Evolutionary conservation across 2,329 filamentous ascomycete genomes (phyloP).

Genomic region (Penicillium sp.): DNA sequence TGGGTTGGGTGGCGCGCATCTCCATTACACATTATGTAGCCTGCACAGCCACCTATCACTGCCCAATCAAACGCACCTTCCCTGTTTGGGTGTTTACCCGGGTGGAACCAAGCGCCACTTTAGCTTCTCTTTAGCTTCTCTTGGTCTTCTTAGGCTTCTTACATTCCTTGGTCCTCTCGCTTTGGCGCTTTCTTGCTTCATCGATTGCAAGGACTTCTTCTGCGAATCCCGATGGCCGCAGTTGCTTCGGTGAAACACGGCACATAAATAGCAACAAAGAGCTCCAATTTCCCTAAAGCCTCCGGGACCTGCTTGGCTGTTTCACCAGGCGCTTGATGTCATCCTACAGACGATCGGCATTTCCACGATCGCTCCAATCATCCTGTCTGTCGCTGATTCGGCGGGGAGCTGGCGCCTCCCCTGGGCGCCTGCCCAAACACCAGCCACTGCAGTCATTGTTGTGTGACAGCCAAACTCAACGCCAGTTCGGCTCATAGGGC

Average conservation of each 20-base stretch:
- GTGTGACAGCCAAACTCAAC: constrained; percentile 12
- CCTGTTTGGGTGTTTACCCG: constrained; percentile 9
- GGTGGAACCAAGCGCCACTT: too few species aligned
- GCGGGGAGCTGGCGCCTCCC: constrained; percentile 13
- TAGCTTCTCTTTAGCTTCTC: too few species aligned
- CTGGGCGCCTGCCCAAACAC: constrained; percentile 16
- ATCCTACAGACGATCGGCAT: constrained; percentile 28
- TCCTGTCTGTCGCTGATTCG: constrained; percentile 16
- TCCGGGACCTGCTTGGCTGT: constrained; percentile 21
- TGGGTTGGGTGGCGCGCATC: not conserved
- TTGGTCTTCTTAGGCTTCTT: not conserved
- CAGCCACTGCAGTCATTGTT: constrained; percentile 35
- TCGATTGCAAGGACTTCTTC: not conserved
- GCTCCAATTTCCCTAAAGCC: constrained; percentile 16
- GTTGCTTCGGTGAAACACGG: too few species aligned
- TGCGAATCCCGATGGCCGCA: too few species aligned
- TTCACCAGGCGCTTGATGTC: constrained; percentile 41
- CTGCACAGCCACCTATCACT: constrained; percentile 9
- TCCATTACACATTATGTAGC: not conserved
- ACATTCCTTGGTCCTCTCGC: not conserved
- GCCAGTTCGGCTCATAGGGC: constrained; percentile 5
- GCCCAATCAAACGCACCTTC: constrained; percentile 11
- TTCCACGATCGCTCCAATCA: constrained; percentile 30
- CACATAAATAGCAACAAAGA: too few species aligned
- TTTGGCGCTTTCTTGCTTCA: not conserved